phyloP scores from a whole-genome alignment of 2,329 filamentous ascomycete species.

The Stagonosporopsis tanaceti region DNA sequence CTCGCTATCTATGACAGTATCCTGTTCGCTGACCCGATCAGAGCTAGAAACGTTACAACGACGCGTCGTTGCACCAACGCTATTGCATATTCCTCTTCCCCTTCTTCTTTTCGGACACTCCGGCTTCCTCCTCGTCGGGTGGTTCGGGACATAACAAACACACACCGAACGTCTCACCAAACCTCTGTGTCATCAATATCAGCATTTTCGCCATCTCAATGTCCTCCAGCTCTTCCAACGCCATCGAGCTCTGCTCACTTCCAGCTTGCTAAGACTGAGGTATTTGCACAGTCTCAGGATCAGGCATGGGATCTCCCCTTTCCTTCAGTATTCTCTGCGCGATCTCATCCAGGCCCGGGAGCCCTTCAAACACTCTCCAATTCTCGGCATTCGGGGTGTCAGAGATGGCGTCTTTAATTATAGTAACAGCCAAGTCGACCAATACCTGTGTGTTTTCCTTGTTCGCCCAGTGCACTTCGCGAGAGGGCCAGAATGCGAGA shows the following conservation, averaged over 20 bases:
- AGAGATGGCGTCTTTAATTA: constrained; percentile 25
- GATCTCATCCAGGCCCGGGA: background rate
- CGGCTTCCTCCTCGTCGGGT: too few species aligned
- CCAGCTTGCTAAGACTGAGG: background rate
- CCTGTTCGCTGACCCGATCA: too few species aligned
- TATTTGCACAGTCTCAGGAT: background rate
- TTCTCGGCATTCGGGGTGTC: constrained; percentile 23
- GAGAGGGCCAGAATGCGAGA: constrained; percentile 46
- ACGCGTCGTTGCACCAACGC: too few species aligned
- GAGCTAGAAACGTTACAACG: too few species aligned
- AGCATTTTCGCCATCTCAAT: background rate
- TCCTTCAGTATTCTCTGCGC: background rate
- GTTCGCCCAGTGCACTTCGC: constrained; percentile 38
- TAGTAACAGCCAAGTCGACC: constrained; percentile 33
- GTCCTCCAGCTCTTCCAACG: background rate
- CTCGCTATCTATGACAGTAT: too few species aligned
- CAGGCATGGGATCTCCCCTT: background rate
- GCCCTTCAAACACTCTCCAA: constrained; percentile 19
- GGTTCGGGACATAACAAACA: background rate
- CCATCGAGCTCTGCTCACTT: too few species aligned
- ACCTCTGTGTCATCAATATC: background rate
- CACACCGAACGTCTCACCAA: background rate
- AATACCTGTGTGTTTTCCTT: constrained; percentile 34
- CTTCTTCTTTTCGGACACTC: too few species aligned
- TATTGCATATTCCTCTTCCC: too few species aligned